A percentile compares a stretch with the other conserved stretches of the same genome.
These are phyloP conservation scores for Saccharomycopsis oosterbeekiorum DNA, from an alignment of 805 yeast genomes.

Conservation along the genomic window DNA sequence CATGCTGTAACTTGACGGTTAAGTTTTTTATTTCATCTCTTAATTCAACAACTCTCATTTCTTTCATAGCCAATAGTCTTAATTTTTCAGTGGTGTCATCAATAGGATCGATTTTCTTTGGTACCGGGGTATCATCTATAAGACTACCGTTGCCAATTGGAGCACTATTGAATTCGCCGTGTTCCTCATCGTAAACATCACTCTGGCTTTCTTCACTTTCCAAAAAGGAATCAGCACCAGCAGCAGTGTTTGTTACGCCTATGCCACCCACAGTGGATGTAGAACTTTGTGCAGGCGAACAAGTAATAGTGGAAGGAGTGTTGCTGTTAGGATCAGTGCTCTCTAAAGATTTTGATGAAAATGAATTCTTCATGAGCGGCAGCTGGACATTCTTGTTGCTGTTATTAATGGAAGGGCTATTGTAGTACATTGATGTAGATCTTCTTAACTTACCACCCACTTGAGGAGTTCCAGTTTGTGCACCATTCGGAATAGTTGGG, in stretches of 20 bases:
- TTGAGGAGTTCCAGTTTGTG: background rate
- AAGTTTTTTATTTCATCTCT: slow-evolving; percentile 14
- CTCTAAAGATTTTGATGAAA: background rate
- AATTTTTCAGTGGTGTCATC: slow-evolving; percentile 16
- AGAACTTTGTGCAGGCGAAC: background rate
- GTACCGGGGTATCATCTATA: background rate
- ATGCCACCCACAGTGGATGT: background rate
- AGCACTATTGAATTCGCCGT: background rate
- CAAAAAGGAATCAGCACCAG: background rate
- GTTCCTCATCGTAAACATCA: background rate
- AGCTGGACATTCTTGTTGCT: background rate
- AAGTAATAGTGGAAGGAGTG: slow-evolving; percentile 3
- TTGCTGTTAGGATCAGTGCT: background rate
- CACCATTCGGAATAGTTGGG: background rate
- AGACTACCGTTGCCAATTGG: background rate
- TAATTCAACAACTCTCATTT: slow-evolving; percentile 17
- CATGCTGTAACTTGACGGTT: slow-evolving; percentile 3
- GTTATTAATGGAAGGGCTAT: background rate
- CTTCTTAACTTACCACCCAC: slow-evolving; percentile 5
- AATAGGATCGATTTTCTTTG: background rate
- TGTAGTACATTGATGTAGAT: slow-evolving; percentile 8
- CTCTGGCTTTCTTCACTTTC: background rate
- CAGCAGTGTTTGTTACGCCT: background rate
- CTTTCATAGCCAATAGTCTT: slow-evolving; percentile 15
- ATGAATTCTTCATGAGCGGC: background rate